Percentiles rank a stretch among this genome's conserved stretches.
phyloP scores from a whole-genome alignment of 768 basidiomycete genomes.

The Sutorius australiensis region DNA sequence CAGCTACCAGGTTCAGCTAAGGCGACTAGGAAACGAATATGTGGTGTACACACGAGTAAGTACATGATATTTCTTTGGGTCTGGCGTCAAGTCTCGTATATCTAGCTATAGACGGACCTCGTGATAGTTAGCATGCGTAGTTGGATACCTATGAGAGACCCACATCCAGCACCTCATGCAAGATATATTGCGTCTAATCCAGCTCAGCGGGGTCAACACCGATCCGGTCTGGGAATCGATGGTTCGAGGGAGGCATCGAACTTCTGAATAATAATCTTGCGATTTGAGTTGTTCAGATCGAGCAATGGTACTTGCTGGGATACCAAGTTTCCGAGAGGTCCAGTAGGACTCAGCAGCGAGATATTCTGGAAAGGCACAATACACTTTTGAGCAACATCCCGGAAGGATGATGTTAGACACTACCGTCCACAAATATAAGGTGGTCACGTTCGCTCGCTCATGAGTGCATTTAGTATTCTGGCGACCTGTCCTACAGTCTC shows the following conservation, averaged over 20 bases:
- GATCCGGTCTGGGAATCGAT: background rate
- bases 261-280: background rate
- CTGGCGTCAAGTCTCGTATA: background rate
- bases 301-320: background rate
- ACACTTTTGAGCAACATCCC: background rate
- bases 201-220: background rate
- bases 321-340: background rate
- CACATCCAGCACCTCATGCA: background rate
- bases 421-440: background rate
- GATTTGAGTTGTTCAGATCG: background rate
- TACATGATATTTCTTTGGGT: background rate
- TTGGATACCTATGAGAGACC: background rate
- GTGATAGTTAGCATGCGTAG: background rate
- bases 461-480: slow-evolving; percentile 54
- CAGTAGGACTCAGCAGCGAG: background rate
- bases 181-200: background rate
- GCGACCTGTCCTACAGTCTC: slow-evolving; percentile 65
- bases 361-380: background rate
- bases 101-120: too few species aligned
- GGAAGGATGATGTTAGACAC: background rate
- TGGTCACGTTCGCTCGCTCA: slow-evolving; percentile 33
- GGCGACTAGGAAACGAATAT: background rate
- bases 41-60: background rate
- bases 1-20: background rate
- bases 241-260: background rate